These are phyloP conservation scores for Tetrapisispora arboricola DNA, from an alignment of 805 yeast species.

Conservation along the genomic window DNA sequence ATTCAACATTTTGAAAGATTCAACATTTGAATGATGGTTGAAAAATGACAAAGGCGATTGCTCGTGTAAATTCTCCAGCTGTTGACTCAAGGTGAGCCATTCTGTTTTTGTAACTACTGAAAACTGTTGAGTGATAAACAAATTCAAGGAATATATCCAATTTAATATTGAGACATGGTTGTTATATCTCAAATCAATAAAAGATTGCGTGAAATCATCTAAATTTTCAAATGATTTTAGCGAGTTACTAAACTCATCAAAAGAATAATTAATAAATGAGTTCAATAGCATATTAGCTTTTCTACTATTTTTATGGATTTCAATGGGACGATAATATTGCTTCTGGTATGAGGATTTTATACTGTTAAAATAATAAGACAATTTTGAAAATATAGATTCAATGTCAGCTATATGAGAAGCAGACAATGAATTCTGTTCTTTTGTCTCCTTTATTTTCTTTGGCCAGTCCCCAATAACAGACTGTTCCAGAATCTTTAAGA, in stretches of 20 bases:
- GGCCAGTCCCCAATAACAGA: constrained; percentile 50
- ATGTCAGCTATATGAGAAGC: constrained; percentile 18
- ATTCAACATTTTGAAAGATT: constrained; percentile 12
- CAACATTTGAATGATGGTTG: constrained; percentile 16
- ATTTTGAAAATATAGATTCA: constrained; percentile 19
- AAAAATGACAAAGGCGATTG: constrained; percentile 49
- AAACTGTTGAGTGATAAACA: constrained; percentile 47
- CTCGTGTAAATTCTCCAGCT: constrained; percentile 58
- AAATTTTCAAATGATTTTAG: constrained; percentile 14
- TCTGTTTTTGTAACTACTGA: constrained; percentile 42
- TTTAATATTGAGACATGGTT: constrained; percentile 39
- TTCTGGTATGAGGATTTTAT: constrained; percentile 61
- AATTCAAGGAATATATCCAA: constrained; percentile 56
- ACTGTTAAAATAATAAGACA: constrained; percentile 44
- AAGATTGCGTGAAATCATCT: constrained; percentile 14
- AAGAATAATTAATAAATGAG: constrained; percentile 11
- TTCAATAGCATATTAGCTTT: constrained; percentile 14
- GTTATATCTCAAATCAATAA: constrained; percentile 13
- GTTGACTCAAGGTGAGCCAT: constrained; percentile 70
- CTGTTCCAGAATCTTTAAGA: constrained; percentile 57
- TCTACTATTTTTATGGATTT: constrained; percentile 17
- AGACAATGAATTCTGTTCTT: neutral
- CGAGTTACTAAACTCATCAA: constrained; percentile 10
- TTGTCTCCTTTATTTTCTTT: constrained; percentile 30
- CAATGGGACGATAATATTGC: constrained; percentile 54